Evolutionary conservation across 2,329 filamentous ascomycete species (phyloP), one percentile per base, ranked within the genome.

Genomic region (Xylaria sp.): DNA sequence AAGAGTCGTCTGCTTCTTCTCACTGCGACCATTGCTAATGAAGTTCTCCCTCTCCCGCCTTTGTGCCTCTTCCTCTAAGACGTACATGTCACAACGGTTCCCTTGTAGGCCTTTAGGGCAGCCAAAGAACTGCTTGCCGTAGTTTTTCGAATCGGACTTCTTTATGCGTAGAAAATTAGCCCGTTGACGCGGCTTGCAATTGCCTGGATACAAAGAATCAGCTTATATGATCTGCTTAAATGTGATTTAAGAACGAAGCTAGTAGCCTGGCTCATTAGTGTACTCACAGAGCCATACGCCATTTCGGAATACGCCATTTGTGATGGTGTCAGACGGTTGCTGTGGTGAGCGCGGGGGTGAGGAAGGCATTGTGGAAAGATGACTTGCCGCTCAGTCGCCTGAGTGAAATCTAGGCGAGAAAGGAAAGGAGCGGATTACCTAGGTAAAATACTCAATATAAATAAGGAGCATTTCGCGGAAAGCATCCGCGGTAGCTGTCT

Each of bases 11-110:
- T 75, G 73, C 38, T 66, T 65, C 60, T 69, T 61, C 64, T 84
- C 83, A n/a, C 75, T 80, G 59, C 78, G 75, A 37, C 79, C 77
- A 66, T 82, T 83, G 59, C 71, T 78, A 56, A 82, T 60, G 19
- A 84, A 73, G 9, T 79, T 78, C 12, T 71, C 71, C 52, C 76
- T 73, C 71, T 85, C 82, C 55, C 84, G 76, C 17, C 68, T 62
- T 43, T 76, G 74, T 0, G 85, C 85, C 45, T 86, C 80, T 14
- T 84, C 79, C 7, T 83, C 77, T 83, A 84, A 88, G 0, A 88
- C 72, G 66, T 87, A 88, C 74, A 88, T 86, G 0, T 76, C 77
- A 68, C 86, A 89, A 25, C 77, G 72, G 45, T 77, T 75, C 21
- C 78, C 75, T 53, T 68, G 64, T n/a, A 75, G 72, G n/a, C 76